Evolutionary conservation across 352 stramenopile genomes (phyloP), one percentile per base, ranked within the genome.

Genomic region (Thalassiosira exigua): DNA sequence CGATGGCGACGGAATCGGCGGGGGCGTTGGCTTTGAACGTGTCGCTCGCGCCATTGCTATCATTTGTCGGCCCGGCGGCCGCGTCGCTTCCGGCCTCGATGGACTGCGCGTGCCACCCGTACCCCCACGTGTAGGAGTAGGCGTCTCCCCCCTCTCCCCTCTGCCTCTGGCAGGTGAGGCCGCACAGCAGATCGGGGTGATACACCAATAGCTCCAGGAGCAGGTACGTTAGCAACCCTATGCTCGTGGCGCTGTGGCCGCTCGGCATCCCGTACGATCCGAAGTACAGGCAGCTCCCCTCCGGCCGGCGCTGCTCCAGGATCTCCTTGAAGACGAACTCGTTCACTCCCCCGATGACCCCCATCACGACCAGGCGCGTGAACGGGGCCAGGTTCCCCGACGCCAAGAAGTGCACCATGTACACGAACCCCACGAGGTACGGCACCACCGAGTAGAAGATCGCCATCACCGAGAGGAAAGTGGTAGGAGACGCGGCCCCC

Each of bases 281-380:
- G 21, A 83, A 83, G 33, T 83, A 79, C 42, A 83, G 53, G 46
- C 75, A 83, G 41, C 75, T 83, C 11, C 75, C 75, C n/a, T 57
- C 46, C 14, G 75, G 75, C 19, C 75, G 22, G 53, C 22, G 24
- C 51, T 79, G 54, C 30, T 79, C 27, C 9, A 83, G 26, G 1
- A 79, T 3, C 2, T 59, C 44, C 44, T 83, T 83, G 33, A 83
- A 70, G 22, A 83, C 51, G 0, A 11, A 42, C 7, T 79, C 68
- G 56, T 83, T 83, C 21, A 79, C 30, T 7, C 75, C 21, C 0
- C 61, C 21, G 61, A 83, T 75, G 19, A 76, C 50, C 17, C 58
- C 67, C 48, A 77, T 58, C 7, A 74, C 53, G 19, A 78, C 11
- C n/a, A 78, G 33, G 22, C 75, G 69, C 12, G 39, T 71, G 24